These are phyloP conservation scores for Termitomyces eurrhizus DNA, from an alignment of 768 basidiomycete genomes.

Conservation along the genomic window DNA sequence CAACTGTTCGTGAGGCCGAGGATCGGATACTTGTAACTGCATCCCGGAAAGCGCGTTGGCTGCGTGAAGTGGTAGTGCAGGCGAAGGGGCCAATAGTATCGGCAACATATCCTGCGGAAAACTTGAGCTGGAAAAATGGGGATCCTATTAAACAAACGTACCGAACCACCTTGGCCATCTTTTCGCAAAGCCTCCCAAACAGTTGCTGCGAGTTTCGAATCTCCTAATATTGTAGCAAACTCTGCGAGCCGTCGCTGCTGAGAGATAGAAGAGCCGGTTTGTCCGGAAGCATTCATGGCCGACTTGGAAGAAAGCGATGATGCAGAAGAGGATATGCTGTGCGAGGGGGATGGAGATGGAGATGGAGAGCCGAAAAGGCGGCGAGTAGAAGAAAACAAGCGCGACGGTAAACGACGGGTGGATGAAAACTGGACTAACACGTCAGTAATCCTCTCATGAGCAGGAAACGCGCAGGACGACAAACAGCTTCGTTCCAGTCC, in stretches of 20 bases:
- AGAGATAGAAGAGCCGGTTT: slow-evolving; percentile 18
- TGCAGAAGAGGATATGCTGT: slow-evolving; percentile 36
- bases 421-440: slow-evolving; percentile 54
- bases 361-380: slow-evolving; percentile 71
- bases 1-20: slow-evolving; percentile 62
- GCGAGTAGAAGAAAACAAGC: slow-evolving; percentile 83
- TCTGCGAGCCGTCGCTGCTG: slow-evolving; percentile 90
- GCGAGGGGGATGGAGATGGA: slow-evolving; percentile 40
- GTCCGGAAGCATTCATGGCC: slow-evolving; percentile 31
- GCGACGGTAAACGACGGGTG: slow-evolving; percentile 73
- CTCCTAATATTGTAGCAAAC: slow-evolving; percentile 89
- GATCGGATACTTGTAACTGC: slow-evolving; percentile 39
- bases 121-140: not conserved
- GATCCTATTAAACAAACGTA: slow-evolving; percentile 31
- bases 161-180: slow-evolving; percentile 84
- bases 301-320: slow-evolving; percentile 34
- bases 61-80: slow-evolving; percentile 55
- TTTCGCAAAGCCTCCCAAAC: slow-evolving; percentile 89
- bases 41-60: slow-evolving; percentile 54
- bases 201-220: slow-evolving; percentile 75
- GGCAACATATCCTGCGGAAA: slow-evolving; percentile 73
- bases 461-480: not conserved
- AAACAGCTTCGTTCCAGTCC: slow-evolving; percentile 89
- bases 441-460: slow-evolving; percentile 4
- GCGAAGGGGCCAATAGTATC: slow-evolving; percentile 63